A percentile compares a stretch with the other conserved stretches of the same genome.
These are phyloP conservation scores for Komagataella populi DNA, from an alignment of 805 yeast species.

Conservation along the genomic window DNA sequence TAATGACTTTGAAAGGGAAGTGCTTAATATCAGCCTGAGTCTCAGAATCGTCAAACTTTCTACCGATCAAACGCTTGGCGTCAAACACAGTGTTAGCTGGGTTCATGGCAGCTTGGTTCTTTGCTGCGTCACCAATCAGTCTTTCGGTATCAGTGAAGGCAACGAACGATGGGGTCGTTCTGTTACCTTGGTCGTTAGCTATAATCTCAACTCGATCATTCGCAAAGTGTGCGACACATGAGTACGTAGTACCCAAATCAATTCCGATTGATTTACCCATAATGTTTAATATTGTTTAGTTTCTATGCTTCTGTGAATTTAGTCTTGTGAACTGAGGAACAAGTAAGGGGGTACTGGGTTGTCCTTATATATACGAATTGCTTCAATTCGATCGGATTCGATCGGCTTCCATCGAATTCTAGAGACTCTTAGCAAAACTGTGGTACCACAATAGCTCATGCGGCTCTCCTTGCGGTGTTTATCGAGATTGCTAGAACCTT, in stretches of 20 bases:
- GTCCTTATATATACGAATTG: not conserved
- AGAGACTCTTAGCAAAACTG: not conserved
- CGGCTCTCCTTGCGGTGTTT: not conserved
- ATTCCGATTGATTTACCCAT: slow-evolving; percentile 45
- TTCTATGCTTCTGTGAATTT: not conserved
- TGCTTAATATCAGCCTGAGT: slow-evolving; percentile 71
- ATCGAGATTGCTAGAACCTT: not conserved
- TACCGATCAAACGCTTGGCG: slow-evolving; percentile 88
- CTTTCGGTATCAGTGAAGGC: slow-evolving; percentile 91
- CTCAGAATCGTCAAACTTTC: slow-evolving; percentile 74
- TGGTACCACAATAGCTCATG: not conserved
- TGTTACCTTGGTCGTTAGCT: slow-evolving; percentile 97
- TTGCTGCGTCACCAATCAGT: slow-evolving; percentile 91
- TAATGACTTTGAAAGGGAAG: slow-evolving; percentile 71
- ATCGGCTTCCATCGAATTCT: not conserved
- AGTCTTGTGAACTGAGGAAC: not conserved
- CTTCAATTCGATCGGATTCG: not conserved
- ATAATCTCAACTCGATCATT: slow-evolving; percentile 88
- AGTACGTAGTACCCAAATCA: slow-evolving; percentile 80
- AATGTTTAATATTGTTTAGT: slow-evolving; percentile 1
- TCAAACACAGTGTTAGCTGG: slow-evolving; percentile 83
- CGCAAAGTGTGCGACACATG: slow-evolving; percentile 90
- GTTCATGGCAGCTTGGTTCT: slow-evolving; percentile 93
- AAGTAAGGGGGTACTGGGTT: not conserved
- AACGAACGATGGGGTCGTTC: slow-evolving; percentile 93